Conservation (phyloP, 1,139 yeast species). For the Zhuliangozyma blackwelliae region DNA sequence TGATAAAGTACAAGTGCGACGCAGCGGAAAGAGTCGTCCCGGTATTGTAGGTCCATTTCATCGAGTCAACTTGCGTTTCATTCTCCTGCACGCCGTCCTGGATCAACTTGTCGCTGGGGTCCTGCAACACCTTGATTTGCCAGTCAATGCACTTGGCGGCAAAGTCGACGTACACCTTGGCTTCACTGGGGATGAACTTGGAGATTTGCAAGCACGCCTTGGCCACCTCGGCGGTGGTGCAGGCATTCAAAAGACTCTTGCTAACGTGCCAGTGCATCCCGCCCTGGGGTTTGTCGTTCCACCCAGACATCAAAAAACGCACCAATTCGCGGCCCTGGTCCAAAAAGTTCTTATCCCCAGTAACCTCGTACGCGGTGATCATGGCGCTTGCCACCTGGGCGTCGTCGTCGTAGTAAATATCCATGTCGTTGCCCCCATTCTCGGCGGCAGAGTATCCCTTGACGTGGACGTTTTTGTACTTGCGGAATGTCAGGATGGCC, state of each 20-base stretch:
- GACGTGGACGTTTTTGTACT: slow-evolving; percentile 48
- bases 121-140: slow-evolving; percentile 50
- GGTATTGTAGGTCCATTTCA: slow-evolving; percentile 68
- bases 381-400: slow-evolving; percentile 71
- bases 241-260: slow-evolving; percentile 57
- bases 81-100: slow-evolving; percentile 59
- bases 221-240: slow-evolving; percentile 72
- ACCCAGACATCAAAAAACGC: slow-evolving; percentile 64
- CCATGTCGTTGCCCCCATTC: slow-evolving; percentile 52
- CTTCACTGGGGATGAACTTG: slow-evolving; percentile 47
- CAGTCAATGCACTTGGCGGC: slow-evolving; percentile 54
- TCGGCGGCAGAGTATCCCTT: slow-evolving; percentile 60
- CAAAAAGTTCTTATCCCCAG: slow-evolving; percentile 50
- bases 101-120: slow-evolving; percentile 52
- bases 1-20: slow-evolving; percentile 47
- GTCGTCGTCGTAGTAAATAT: slow-evolving; percentile 71
- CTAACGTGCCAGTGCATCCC: slow-evolving; percentile 67
- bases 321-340: slow-evolving; percentile 58
- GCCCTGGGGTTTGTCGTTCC: slow-evolving; percentile 52
- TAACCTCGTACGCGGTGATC: slow-evolving; percentile 66
- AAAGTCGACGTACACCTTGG: slow-evolving; percentile 42
- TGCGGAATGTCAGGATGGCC: slow-evolving; percentile 47
- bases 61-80: slow-evolving; percentile 40
- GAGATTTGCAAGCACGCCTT: slow-evolving; percentile 60
- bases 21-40: slow-evolving; percentile 63